phyloP scores from a whole-genome alignment of 768 basidiomycete species.

The Postia placenta region DNA sequence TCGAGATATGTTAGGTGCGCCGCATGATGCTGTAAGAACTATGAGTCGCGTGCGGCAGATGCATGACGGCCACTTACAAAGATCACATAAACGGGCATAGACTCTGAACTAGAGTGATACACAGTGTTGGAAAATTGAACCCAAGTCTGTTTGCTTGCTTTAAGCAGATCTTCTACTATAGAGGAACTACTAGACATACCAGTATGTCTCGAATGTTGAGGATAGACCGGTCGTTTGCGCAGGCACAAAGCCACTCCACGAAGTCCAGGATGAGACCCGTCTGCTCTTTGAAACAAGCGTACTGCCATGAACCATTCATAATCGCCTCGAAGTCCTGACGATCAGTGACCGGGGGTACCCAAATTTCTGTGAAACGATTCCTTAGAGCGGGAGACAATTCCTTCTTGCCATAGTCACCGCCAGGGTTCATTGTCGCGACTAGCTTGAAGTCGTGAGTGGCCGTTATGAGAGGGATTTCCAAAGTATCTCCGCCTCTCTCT shows the following conservation, averaged over 20 bases:
- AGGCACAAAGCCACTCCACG: conserved; percentile 67
- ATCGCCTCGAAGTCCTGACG: conserved; percentile 74
- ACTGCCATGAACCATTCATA: conserved; percentile 61
- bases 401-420: conserved; percentile 98
- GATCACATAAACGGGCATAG: conserved; percentile 42
- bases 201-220: conserved; percentile 84
- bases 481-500: conserved; percentile 78
- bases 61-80: no score
- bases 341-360: conserved; percentile 85
- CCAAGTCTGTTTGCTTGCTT: conserved; percentile 64
- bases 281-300: conserved; percentile 43
- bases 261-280: conserved; percentile 71
- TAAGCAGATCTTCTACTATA: background rate
- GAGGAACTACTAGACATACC: conserved; percentile 37
- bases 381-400: conserved; percentile 94
- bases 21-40: conserved; percentile 67
- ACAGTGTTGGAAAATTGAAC: conserved; percentile 76
- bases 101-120: conserved; percentile 22
- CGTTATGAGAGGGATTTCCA: conserved; percentile 57
- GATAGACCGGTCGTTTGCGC: conserved; percentile 56
- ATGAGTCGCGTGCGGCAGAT: conserved; percentile 8
- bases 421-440: conserved; percentile 98
- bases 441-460: conserved; percentile 77
- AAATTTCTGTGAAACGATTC: conserved; percentile 98
- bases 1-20: conserved; percentile 92